Evolutionary conservation across 768 basidiomycete species (phyloP), one percentile per base, ranked within the genome.

Genomic region (Serendipita sp.): DNA sequence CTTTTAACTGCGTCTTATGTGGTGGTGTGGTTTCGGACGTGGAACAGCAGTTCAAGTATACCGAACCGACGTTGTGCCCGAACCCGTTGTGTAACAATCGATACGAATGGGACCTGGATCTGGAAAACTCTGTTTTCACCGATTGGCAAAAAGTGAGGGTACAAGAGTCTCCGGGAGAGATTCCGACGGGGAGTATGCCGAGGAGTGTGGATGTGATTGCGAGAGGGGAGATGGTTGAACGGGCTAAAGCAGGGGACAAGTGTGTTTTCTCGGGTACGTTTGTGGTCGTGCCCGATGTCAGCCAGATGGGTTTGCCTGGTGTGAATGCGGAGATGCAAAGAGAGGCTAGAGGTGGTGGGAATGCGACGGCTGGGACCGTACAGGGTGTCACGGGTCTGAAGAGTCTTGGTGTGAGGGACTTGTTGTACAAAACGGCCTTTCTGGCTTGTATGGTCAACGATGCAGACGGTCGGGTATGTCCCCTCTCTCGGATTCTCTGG

Each of bases 71-170:
- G 63, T 77, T 97, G 47, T 99, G 96, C 72, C 96, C 91, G 16
- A 99, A 99, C 71, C 86, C 88, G 18, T 89, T 88, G 0, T 99
- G 96, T 71, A 88, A 89, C 35, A 98, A 98, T 74, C 83, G 93
- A 35, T 75, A 77, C 16, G 87, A 83, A 37, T 99, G 94, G 94
- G 86, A 93, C 71, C 82, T 99, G 46, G 90, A 94, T 72, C 92
- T 98, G 65, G 95, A 98, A 73, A 86, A 86, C 63, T 94, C 91
- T 34, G 94, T 92, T 73, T 99, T 99, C 73, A 90, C 92, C 0
- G 96, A 99, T 73, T 98, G 96, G 96, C 96, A 99, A 74, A 97
- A 97, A 74, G 93, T 98, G 56, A 86, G 96, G 48, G 97, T 99
- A 51, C 96, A 99, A 72, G 96, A 99, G 77, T 98, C 97, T 70